phyloP scores from a whole-genome alignment of 306 rosid species.

The Senna tora region DNA sequence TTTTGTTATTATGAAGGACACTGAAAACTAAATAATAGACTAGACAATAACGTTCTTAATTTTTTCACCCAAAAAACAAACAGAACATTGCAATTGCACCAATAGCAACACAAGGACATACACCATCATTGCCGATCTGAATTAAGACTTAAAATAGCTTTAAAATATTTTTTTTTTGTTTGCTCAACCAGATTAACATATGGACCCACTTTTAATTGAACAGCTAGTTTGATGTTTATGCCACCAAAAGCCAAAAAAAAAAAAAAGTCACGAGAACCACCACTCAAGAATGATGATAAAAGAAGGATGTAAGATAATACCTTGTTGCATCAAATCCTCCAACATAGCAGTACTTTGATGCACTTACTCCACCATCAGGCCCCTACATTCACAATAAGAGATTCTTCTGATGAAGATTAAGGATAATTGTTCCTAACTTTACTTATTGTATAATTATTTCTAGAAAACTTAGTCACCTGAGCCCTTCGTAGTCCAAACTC shows the following conservation, averaged over 20 bases:
- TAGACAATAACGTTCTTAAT: not conserved
- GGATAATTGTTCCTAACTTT: slow-evolving; percentile 17
- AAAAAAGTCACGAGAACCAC: slow-evolving; percentile 2
- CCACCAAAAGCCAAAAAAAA: slow-evolving; percentile 4
- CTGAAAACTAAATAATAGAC: not conserved
- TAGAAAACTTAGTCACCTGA: slow-evolving; percentile 50
- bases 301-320: slow-evolving; percentile 42
- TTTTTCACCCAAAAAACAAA: too few species aligned
- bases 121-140: slow-evolving; percentile 7
- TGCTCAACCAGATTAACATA: not conserved
- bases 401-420: slow-evolving; percentile 29
- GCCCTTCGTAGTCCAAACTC: slow-evolving; percentile 99
- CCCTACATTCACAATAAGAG: slow-evolving; percentile 62
- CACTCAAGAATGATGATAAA: not conserved
- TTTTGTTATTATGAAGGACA: not conserved
- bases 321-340: slow-evolving; percentile 99
- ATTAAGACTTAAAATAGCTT: not conserved
- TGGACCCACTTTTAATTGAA: slow-evolving; percentile 11
- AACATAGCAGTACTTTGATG: slow-evolving; percentile 94
- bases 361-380: slow-evolving; percentile 96
- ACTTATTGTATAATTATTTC: slow-evolving; percentile 28
- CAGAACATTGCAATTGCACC: slow-evolving; percentile 2
- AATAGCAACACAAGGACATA: not conserved
- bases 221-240: slow-evolving; percentile 14
- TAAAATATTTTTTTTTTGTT: slow-evolving; percentile 1